Evolutionary conservation across 345 rosid species (phyloP).

Genomic region (Psidium guajava): DNA sequence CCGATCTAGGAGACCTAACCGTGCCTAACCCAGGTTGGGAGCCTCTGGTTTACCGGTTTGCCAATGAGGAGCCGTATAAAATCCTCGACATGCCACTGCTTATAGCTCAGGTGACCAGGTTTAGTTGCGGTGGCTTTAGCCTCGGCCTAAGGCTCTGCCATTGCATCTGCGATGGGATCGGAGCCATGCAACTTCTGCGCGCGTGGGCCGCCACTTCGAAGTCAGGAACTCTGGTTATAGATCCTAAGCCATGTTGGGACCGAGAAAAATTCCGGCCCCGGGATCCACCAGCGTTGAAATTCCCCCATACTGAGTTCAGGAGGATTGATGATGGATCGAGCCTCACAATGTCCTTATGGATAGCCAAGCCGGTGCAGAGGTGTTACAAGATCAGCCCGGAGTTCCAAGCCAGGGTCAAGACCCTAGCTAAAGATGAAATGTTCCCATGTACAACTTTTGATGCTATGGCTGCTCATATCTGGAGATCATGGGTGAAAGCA

Average conservation of each 20-base stretch:
- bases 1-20: conserved; percentile 63
- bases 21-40: conserved; percentile 90
- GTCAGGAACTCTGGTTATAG: conserved; percentile 33
- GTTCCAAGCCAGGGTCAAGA: conserved; percentile 54
- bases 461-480: conserved; percentile 82
- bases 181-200: conserved; percentile 83
- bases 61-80: conserved; percentile 68
- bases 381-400: conserved; percentile 60
- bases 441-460: conserved; percentile 58
- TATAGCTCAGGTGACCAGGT: conserved; percentile 71
- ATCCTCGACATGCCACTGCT: conserved; percentile 72
- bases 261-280: conserved; percentile 55
- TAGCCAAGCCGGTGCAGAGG: conserved; percentile 55
- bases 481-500: conserved; percentile 93
- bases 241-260: conserved; percentile 75
- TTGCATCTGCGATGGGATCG: conserved; percentile 83
- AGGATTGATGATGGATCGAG: conserved; percentile 62
- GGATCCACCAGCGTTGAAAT: conserved; percentile 48
- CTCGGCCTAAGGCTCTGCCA: conserved; percentile 82
- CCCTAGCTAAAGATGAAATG: conserved; percentile 36
- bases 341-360: conserved; percentile 54
- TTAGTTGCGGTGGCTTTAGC: conserved; percentile 78
- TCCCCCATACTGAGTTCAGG: conserved; percentile 60
- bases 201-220: conserved; percentile 73
- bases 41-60: conserved; percentile 53